phyloP scores from a whole-genome alignment of 2,329 filamentous ascomycete species.

The Phialophora expanda region DNA sequence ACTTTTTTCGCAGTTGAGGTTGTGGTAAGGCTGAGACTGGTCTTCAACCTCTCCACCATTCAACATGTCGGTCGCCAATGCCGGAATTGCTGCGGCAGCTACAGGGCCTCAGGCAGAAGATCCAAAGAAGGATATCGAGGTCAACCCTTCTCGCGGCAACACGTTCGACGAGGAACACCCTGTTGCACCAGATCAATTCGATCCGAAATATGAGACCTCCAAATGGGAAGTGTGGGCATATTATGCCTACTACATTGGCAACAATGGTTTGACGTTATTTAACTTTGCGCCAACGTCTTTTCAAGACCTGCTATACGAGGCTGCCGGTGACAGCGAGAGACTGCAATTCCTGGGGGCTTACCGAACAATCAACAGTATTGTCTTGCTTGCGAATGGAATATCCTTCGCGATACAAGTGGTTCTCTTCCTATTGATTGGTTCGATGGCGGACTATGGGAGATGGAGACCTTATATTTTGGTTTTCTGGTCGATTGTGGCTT shows the following conservation, averaged over 20 bases:
- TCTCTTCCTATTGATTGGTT: constrained; percentile 54
- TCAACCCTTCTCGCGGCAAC: constrained; percentile 5
- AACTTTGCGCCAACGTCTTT: constrained; percentile 70
- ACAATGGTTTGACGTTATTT: constrained; percentile 67
- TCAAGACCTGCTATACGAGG: constrained; percentile 67
- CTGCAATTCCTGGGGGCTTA: constrained; percentile 62
- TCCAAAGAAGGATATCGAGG: constrained; percentile 26
- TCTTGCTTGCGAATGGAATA: constrained; percentile 69
- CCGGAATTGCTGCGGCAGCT: constrained; percentile 34
- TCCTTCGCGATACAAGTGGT: constrained; percentile 70
- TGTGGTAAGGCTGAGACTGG: constrained; percentile 1
- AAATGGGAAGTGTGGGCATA: constrained; percentile 63
- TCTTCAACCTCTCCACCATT: background rate
- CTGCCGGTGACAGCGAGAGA: constrained; percentile 60
- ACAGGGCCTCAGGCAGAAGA: constrained; percentile 34
- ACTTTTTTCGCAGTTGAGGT: background rate
- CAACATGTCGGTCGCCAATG: constrained; percentile 38
- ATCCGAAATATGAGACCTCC: constrained; percentile 58
- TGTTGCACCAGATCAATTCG: constrained; percentile 61
- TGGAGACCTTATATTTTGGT: constrained; percentile 69
- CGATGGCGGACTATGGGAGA: constrained; percentile 66
- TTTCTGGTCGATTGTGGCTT: constrained; percentile 65
- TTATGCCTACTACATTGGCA: constrained; percentile 69
- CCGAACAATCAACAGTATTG: constrained; percentile 68
- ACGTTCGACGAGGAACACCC: constrained; percentile 47